A percentile compares a stretch with the other conserved stretches of the same genome.
Conservation (phyloP, 306 rosid species). For the Fagus sylvatica region DNA sequence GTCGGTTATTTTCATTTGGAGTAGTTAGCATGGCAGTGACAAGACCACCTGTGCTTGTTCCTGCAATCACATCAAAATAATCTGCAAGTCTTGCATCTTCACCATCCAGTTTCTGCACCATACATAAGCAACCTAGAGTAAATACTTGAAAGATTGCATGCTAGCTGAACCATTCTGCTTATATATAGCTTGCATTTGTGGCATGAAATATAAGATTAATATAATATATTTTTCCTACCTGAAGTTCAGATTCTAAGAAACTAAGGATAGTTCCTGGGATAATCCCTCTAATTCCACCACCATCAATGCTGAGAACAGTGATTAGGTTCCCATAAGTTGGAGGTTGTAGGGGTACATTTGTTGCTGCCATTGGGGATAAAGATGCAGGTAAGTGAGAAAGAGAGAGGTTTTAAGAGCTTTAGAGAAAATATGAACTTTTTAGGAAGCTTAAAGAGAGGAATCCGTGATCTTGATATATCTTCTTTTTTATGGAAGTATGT, state of each 20-base stretch:
- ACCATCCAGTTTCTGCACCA: slow-evolving; percentile 61
- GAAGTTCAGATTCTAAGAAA: slow-evolving; percentile 66
- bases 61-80: slow-evolving; percentile 66
- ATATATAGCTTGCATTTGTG: background rate
- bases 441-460: too few relatives aligned
- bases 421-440: too few relatives aligned
- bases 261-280: slow-evolving; percentile 58
- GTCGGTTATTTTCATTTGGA: slow-evolving; percentile 61
- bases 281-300: slow-evolving; percentile 66
- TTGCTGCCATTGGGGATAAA: too few relatives aligned
- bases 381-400: too few relatives aligned
- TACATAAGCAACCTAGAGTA: background rate
- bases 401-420: too few relatives aligned
- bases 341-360: slow-evolving; percentile 18
- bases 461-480: too few relatives aligned
- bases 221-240: slow-evolving; percentile 31
- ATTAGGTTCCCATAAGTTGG: slow-evolving; percentile 62
- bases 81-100: slow-evolving; percentile 58
- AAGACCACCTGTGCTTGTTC: slow-evolving; percentile 71
- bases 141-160: background rate
- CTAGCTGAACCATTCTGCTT: background rate
- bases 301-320: slow-evolving; percentile 68
- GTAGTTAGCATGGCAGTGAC: slow-evolving; percentile 64
- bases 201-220: too few relatives aligned
- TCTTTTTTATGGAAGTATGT: too few relatives aligned